Evolutionary conservation across 1,139 yeast genomes (phyloP), one percentile per base, ranked within the genome.

Genomic region (Debaryomycetaceae sp.): DNA sequence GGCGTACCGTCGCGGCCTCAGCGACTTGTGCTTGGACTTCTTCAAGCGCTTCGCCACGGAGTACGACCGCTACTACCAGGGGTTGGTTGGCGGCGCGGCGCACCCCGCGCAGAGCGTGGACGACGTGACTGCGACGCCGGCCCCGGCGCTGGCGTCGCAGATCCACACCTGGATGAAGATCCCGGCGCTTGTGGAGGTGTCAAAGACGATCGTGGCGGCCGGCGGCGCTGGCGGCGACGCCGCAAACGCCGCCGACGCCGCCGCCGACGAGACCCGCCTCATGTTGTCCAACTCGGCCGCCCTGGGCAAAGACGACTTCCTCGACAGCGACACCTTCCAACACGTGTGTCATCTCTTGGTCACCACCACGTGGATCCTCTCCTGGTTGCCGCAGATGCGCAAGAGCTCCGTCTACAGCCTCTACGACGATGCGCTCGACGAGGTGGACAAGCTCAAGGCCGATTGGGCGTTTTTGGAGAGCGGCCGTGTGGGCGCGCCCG

Each of bases 381-480:
- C 62, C 15, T 75, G 84, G 85, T 53, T 79, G 28, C 79, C 79
- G 5, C 42, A 48, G n/a, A 48, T 75, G 39, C 64, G 69, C 28
- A 64, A 67, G 29, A 70, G 71, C 22, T 63, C 71, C 1, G 56
- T 59, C 29, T 53, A 53, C 37, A 44, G 49, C 21, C 39, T 44
- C 5, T 46, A 46, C 27, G 52, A 53, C 24, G 58, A 54, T 9
- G 65, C 51, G 36, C 30, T 42, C 44, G 35, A 45, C 34, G 49
- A 56, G 7, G 57, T 71, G 8, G 81, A 74, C 35, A 60, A 58
- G 38, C 49, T 77, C 27, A 67, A 74, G 37, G 62, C 65, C 31
- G 70, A 70, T 37, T 78, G 83, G 82, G 61, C 77, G 14, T 73
- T 78, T 46, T 64, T 75, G 45, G 69, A 67, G 34, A 65, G 64